A percentile compares a stretch with the other conserved stretches of the same genome.
These are phyloP conservation scores for Trametes hirsuta DNA, from an alignment of 1,284 basidiomycete genomes.

Conservation along the genomic window DNA sequence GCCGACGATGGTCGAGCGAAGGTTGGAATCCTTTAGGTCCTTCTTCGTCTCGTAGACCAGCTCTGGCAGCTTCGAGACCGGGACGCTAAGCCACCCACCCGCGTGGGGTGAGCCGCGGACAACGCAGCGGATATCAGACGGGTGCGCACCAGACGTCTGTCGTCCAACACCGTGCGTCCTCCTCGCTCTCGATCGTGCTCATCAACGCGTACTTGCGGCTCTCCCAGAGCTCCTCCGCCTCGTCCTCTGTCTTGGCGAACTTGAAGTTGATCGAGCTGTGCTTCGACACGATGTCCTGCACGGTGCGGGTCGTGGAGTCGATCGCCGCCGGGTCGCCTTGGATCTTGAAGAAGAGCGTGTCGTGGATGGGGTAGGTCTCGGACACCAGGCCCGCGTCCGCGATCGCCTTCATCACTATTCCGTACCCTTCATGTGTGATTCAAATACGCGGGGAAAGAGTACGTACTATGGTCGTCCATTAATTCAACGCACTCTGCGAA, in stretches of 20 bases:
- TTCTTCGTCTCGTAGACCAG: constrained; percentile 76
- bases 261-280: constrained; percentile 74
- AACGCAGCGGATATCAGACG: background rate
- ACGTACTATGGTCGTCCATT: constrained; percentile 69
- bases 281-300: constrained; percentile 64
- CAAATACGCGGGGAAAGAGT: background rate
- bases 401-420: constrained; percentile 75
- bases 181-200: constrained; percentile 64
- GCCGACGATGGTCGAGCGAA: constrained; percentile 77
- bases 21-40: constrained; percentile 64
- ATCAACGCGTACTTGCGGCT: constrained; percentile 86
- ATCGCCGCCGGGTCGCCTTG: constrained; percentile 74
- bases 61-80: constrained; percentile 72
- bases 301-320: constrained; percentile 59
- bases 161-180: constrained; percentile 76
- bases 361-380: constrained; percentile 68
- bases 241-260: constrained; percentile 77
- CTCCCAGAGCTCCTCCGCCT: constrained; percentile 85
- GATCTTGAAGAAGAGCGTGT: constrained; percentile 91
- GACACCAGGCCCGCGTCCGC: constrained; percentile 65
- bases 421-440: background rate
- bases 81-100: constrained; percentile 61
- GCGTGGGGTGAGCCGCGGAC: background rate
- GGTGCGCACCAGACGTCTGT: constrained; percentile 80
- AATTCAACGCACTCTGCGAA: constrained; percentile 79